A percentile compares a stretch with the other conserved stretches of the same genome.
phyloP scores from a whole-genome alignment of 2,329 filamentous ascomycete species.

The Monosporascus cannonballus region DNA sequence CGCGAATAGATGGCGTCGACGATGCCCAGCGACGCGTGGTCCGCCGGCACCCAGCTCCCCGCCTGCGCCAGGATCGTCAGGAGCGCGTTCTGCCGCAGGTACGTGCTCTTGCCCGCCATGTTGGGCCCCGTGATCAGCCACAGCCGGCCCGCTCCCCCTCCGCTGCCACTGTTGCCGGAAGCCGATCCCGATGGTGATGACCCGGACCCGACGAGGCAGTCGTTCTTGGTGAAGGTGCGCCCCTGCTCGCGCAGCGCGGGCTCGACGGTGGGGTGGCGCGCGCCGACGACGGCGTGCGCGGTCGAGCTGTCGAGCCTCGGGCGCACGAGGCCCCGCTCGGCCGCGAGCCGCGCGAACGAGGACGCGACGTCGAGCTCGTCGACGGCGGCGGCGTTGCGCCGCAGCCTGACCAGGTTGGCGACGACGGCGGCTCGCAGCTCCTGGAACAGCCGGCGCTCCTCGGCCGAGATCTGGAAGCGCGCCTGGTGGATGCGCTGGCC shows the following conservation, averaged over 20 bases:
- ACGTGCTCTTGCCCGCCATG: slow-evolving; percentile 97
- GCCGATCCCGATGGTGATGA: slow-evolving; percentile 20
- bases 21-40: slow-evolving; percentile 77
- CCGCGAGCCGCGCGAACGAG: slow-evolving; percentile 74
- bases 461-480: slow-evolving; percentile 70
- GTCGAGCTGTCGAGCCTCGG: slow-evolving; percentile 59
- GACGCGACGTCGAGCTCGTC: slow-evolving; percentile 90
- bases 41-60: slow-evolving; percentile 86
- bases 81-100: slow-evolving; percentile 89
- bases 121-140: slow-evolving; percentile 79
- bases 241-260: slow-evolving; percentile 73
- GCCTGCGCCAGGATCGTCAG: slow-evolving; percentile 91
- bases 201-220: slow-evolving; percentile 71
- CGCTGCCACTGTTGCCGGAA: neutral
- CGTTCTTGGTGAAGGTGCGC: slow-evolving; percentile 75
- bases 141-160: slow-evolving; percentile 52
- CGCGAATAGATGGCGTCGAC: slow-evolving; percentile 96
- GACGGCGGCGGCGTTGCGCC: slow-evolving; percentile 83
- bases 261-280: slow-evolving; percentile 90
- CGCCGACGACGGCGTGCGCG: slow-evolving; percentile 70
- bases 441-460: slow-evolving; percentile 77
- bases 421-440: slow-evolving; percentile 71
- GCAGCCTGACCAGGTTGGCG: slow-evolving; percentile 73
- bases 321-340: slow-evolving; percentile 66
- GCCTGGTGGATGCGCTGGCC: slow-evolving; percentile 74